phyloP scores from a whole-genome alignment of 2,329 filamentous ascomycete species.

The Helminthosporium solani region DNA sequence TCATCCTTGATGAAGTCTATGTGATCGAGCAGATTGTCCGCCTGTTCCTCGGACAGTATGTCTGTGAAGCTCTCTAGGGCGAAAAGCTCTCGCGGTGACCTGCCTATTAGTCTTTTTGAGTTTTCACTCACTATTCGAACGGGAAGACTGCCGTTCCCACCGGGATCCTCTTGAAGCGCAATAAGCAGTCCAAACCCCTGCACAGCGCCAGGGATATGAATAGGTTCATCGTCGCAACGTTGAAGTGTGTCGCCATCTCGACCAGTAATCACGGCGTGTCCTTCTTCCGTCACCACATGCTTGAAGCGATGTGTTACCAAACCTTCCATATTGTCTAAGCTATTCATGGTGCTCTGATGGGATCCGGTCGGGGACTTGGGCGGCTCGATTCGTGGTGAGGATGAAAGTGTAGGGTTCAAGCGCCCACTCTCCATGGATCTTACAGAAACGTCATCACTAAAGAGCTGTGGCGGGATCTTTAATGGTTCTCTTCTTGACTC shows the following conservation, averaged over 20 bases:
- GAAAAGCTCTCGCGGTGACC: constrained; percentile 75
- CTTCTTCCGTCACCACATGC: constrained; percentile 72
- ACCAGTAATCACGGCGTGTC: constrained; percentile 81
- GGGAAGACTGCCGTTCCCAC: constrained; percentile 60
- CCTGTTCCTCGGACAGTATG: constrained; percentile 78
- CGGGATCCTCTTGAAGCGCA: constrained; percentile 68
- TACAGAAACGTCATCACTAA: constrained; percentile 38
- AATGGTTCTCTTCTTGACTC: constrained; percentile 12
- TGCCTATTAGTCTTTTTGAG: constrained; percentile 71
- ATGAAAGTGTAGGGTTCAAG: constrained; percentile 20
- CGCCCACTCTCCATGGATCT: constrained; percentile 25
- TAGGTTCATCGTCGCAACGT: constrained; percentile 86
- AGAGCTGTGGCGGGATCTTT: constrained; percentile 33
- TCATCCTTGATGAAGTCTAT: constrained; percentile 86
- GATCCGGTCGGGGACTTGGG: constrained; percentile 29
- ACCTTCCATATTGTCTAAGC: constrained; percentile 45
- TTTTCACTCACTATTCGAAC: constrained; percentile 83
- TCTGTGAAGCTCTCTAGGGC: constrained; percentile 74
- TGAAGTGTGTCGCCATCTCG: constrained; percentile 70
- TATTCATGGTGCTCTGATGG: constrained; percentile 39
- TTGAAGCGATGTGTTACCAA: constrained; percentile 74
- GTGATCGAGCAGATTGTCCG: constrained; percentile 80
- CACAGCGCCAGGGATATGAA: constrained; percentile 79
- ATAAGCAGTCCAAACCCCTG: constrained; percentile 79
- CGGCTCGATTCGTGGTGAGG: constrained; percentile 23